Evolutionary conservation across 768 basidiomycete species (phyloP), one percentile per base, ranked within the genome.

Genomic region (Lentinula raphanica): DNA sequence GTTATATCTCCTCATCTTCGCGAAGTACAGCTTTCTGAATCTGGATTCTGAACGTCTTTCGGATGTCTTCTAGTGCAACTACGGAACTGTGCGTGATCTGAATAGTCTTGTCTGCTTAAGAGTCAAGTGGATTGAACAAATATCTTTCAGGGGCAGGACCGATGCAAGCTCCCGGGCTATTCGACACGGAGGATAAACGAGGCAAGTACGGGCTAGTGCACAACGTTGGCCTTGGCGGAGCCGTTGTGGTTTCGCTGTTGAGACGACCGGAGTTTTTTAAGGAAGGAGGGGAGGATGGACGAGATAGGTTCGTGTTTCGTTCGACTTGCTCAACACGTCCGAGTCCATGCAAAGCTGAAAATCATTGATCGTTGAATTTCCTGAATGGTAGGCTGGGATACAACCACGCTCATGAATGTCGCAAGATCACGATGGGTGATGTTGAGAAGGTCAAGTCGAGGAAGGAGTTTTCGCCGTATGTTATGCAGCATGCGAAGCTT

Each of bases 181-280:
- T 91, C 62, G 76, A 84, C 58, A 74, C 64, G 3, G 42, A 76
- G 1, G 88, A 90, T 66, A 76, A 77, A 63, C 84, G 85, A 29
- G 88, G 90, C 2, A 92, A 91, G 70, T 90, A 80, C 61, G 90
- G 88, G 3, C 75, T 94, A 12, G 84, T 90, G 8, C 92, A 94
- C 62, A 94, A 94, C 66, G 76, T 94, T 44, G 92, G 90, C 13
- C 78, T 92, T 23, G 92, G 91, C 54, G 87, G 88, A 49, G 89
- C 90, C 13, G 88, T 83, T 3, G 89, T 92, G 27, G 84, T 90
- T 49, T 87, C 85, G 31, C 74, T 93, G 12, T 74, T 93, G 29
- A 83, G 87, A 25, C 79, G 90, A 19, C 92, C 92, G 0, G 86
- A 88, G 59, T 93, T 93, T 70, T 94, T 72, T 70, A 76, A 80